A percentile compares a stretch with the other conserved stretches of the same genome.
Conservation (phyloP, 23 red algal species). For the Gracilaria domingensis region DNA sequence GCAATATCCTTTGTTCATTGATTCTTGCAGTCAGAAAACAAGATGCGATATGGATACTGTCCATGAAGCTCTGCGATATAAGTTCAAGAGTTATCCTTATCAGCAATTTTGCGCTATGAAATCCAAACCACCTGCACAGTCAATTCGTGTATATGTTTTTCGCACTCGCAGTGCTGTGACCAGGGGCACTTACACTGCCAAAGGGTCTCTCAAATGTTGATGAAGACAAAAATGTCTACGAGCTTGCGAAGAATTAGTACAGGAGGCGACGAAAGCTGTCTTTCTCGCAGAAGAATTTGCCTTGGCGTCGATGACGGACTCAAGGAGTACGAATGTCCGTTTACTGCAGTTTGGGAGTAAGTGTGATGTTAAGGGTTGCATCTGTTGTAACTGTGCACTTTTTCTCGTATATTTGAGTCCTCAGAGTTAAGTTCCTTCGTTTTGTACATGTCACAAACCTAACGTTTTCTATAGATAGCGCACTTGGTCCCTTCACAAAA, state of each 20-base stretch:
- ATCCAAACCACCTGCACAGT: too few species aligned
- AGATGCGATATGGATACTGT: slow-evolving; percentile 38
- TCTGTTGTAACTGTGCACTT: not conserved
- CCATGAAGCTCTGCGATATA: slow-evolving; percentile 32
- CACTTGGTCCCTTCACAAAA: not conserved
- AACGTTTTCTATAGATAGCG: not conserved
- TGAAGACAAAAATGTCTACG: not conserved
- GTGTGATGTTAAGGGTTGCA: not conserved
- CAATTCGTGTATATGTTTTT: too few species aligned
- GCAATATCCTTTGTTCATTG: slow-evolving; percentile 62
- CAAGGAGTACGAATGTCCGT: not conserved
- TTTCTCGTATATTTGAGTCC: not conserved
- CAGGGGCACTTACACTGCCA: too few species aligned
- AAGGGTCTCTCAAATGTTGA: too few species aligned
- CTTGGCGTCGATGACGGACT: too few species aligned
- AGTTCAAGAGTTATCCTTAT: slow-evolving; percentile 22
- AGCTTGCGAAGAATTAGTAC: not conserved
- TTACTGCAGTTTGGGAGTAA: not conserved
- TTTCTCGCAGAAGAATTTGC: too few species aligned
- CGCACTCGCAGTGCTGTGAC: too few species aligned
- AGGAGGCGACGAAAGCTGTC: not conserved
- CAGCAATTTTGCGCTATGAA: not conserved
- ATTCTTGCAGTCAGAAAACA: slow-evolving; percentile 66
- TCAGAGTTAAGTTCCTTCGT: slow-evolving; percentile 9
- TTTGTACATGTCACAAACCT: slow-evolving; percentile 6